Conservation (phyloP, 441 rosid genomes). For the Theobroma grandiflorum region DNA sequence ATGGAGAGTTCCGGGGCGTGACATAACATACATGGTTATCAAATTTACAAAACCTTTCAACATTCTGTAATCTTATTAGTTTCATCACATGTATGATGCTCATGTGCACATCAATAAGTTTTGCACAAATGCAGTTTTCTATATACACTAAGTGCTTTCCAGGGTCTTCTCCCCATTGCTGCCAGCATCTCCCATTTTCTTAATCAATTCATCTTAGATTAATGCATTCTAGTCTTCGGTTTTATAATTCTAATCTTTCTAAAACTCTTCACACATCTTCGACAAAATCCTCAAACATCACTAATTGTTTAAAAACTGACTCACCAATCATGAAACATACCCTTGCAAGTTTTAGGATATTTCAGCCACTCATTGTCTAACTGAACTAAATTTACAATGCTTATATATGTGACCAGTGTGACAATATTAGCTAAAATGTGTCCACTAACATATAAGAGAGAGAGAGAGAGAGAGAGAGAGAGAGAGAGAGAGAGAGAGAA, state of each 20-base stretch:
- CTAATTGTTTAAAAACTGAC: not conserved
- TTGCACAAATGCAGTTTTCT: not conserved
- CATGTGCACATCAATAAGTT: not conserved
- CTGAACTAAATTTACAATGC: not conserved
- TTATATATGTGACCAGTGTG: not conserved
- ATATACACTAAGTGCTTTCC: not conserved
- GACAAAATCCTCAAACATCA: not conserved
- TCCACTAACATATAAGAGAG: not conserved
- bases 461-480: not conserved
- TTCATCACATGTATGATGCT: not conserved
- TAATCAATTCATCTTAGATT: not conserved
- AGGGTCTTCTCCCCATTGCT: not conserved
- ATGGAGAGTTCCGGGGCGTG: no score
- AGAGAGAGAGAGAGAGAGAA: not conserved
- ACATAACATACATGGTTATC: not conserved
- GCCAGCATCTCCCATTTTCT: not conserved
- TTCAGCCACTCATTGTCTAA: not conserved
- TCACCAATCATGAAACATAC: not conserved
- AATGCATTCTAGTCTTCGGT: not conserved
- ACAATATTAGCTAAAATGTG: not conserved
- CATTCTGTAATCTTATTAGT: not conserved
- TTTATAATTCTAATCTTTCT: not conserved
- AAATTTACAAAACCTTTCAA: not conserved
- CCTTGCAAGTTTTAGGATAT: not conserved
- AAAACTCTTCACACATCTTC: not conserved